Conservation (phyloP, 2,329 filamentous ascomycete genomes). For the Paecilomyces sp. region DNA sequence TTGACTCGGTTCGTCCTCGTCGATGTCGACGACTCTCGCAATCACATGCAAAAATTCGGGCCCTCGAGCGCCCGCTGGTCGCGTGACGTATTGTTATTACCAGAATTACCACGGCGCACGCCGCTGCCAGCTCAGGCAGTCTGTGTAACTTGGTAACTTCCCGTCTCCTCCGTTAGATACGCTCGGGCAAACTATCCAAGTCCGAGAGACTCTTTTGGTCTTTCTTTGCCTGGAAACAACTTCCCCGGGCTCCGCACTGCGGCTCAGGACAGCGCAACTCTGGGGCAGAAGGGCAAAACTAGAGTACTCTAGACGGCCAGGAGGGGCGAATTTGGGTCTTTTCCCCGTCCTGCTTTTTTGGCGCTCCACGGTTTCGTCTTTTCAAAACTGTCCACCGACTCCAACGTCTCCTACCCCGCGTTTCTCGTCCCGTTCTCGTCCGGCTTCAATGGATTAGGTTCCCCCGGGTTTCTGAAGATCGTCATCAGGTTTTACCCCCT, state of each 20-base stretch:
- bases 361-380: background rate
- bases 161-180: background rate
- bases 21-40: slow-evolving; percentile 2
- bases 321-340: background rate
- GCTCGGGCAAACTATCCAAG: background rate
- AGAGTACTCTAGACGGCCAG: background rate
- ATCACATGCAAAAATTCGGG: slow-evolving; percentile 31
- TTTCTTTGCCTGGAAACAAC: background rate
- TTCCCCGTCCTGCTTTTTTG: background rate
- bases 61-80: slow-evolving; percentile 10
- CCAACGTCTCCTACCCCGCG: background rate
- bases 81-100: slow-evolving; percentile 28
- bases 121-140: background rate
- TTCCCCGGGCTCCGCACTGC: background rate
- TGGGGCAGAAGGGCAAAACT: background rate
- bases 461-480: background rate
- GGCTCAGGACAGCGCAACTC: background rate
- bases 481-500: slow-evolving; percentile 1
- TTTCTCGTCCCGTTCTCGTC: background rate
- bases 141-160: background rate
- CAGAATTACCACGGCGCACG: slow-evolving; percentile 12
- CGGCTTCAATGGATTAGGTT: background rate
- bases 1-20: background rate
- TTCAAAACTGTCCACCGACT: background rate
- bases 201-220: background rate